Evolutionary conservation across 2,329 filamentous ascomycete genomes (phyloP).

Genomic region (Claviceps maximensis): DNA sequence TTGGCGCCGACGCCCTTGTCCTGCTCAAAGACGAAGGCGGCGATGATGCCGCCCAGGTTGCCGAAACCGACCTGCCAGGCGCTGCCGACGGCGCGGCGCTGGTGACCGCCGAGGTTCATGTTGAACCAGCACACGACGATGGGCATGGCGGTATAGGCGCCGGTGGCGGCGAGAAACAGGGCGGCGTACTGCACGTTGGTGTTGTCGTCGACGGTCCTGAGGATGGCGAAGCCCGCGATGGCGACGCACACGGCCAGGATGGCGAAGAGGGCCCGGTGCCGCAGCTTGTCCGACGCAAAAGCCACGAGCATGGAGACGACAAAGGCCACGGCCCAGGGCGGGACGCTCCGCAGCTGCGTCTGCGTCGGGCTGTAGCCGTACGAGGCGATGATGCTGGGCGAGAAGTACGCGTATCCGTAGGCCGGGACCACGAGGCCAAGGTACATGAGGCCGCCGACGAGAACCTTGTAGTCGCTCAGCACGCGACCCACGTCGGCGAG

Average conservation of each 20-base stretch:
- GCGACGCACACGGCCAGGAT: constrained; percentile 54
- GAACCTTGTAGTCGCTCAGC: constrained; percentile 62
- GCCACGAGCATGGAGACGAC: constrained; percentile 67
- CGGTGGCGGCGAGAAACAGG: constrained; percentile 70
- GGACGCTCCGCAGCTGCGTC: constrained; percentile 45
- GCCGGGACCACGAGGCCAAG: constrained; percentile 66
- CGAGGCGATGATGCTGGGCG: constrained; percentile 55
- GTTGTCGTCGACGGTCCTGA: constrained; percentile 59
- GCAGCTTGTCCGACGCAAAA: constrained; percentile 53
- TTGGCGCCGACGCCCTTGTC: constrained; percentile 50
- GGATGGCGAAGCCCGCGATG: constrained; percentile 62
- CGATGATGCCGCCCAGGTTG: constrained; percentile 67
- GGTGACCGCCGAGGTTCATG: constrained; percentile 66
- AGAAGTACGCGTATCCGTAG: constrained; percentile 68
- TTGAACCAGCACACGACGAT: constrained; percentile 75
- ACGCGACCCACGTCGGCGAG: constrained; percentile 45
- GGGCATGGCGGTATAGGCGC: constrained; percentile 79
- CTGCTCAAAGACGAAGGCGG: constrained; percentile 55
- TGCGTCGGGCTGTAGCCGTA: constrained; percentile 49
- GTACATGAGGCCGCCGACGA: constrained; percentile 68
- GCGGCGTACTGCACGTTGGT: constrained; percentile 58
- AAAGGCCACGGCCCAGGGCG: constrained; percentile 56
- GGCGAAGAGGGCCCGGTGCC: constrained; percentile 64
- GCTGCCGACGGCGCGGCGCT: constrained; percentile 54
- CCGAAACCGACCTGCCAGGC: constrained; percentile 71